Evolutionary conservation across 352 stramenopile genomes (phyloP).

Genomic region (Phytophthora lateralis): DNA sequence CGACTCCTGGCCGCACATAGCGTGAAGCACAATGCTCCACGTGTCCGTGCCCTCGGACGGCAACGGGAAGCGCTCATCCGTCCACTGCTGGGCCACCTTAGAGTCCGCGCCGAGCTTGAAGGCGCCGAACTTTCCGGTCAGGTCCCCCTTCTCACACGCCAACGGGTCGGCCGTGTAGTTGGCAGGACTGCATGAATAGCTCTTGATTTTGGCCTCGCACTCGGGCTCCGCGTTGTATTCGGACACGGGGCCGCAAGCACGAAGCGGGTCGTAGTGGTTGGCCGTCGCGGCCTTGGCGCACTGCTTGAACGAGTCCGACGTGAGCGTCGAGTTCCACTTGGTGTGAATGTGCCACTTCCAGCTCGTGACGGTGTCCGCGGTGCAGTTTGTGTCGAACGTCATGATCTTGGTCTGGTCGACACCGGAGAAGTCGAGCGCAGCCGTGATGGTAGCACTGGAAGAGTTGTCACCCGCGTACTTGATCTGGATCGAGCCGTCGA

Average conservation of each 20-base stretch:
- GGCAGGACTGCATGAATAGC: slow-evolving; percentile 48
- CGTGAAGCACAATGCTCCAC: slow-evolving; percentile 75
- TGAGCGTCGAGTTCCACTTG: slow-evolving; percentile 42
- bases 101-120: slow-evolving; percentile 34
- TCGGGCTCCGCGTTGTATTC: slow-evolving; percentile 40
- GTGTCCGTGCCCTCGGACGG: slow-evolving; percentile 42
- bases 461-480: slow-evolving; percentile 42
- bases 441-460: slow-evolving; percentile 43
- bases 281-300: slow-evolving; percentile 46
- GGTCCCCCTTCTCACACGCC: slow-evolving; percentile 58
- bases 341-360: slow-evolving; percentile 72
- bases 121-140: slow-evolving; percentile 66
- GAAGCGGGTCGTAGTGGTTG: slow-evolving; percentile 62
- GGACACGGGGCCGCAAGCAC: slow-evolving; percentile 52
- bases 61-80: slow-evolving; percentile 52
- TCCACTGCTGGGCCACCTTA: slow-evolving; percentile 38
- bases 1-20: slow-evolving; percentile 49
- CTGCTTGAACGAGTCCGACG: slow-evolving; percentile 45
- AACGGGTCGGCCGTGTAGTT: slow-evolving; percentile 47
- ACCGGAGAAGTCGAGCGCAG: slow-evolving; percentile 46
- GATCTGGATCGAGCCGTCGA: slow-evolving; percentile 44
- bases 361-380: slow-evolving; percentile 30
- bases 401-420: slow-evolving; percentile 34
- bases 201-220: slow-evolving; percentile 34
- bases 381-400: slow-evolving; percentile 49